Conservation (phyloP, 306 rosid species). For the Prunus mongolica region DNA sequence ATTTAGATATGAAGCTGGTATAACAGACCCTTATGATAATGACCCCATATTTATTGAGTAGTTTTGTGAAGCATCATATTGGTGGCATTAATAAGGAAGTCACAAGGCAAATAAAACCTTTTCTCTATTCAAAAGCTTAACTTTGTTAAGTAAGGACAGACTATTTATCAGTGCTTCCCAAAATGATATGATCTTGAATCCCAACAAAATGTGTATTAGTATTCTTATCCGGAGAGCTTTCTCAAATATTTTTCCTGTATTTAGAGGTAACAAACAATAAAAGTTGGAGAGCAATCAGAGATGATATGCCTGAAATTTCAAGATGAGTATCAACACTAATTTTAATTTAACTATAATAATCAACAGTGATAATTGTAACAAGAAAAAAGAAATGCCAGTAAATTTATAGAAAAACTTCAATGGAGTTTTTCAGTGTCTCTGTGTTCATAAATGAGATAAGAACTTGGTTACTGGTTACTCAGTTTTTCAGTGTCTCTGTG, state of each 20-base stretch:
- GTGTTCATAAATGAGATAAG: background rate
- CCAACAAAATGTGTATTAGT: slow-evolving; percentile 38
- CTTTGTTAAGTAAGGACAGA: too few species aligned
- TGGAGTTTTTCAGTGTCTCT: background rate
- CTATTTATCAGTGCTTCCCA: slow-evolving; percentile 39
- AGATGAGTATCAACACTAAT: slow-evolving; percentile 17
- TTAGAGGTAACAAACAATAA: slow-evolving; percentile 20
- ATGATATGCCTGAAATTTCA: slow-evolving; percentile 40
- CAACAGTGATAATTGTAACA: background rate
- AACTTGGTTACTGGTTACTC: too few species aligned
- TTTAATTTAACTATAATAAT: background rate
- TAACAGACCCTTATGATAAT: too few species aligned
- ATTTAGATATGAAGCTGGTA: too few species aligned
- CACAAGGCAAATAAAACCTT: too few species aligned
- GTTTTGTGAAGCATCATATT: too few species aligned
- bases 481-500: too few species aligned
- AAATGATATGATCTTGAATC: slow-evolving; percentile 35
- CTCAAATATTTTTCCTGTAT: slow-evolving; percentile 25
- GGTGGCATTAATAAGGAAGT: too few species aligned
- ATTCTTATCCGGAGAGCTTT: slow-evolving; percentile 40
- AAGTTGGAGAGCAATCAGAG: slow-evolving; percentile 17
- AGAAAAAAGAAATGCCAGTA: background rate
- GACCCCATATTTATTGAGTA: too few species aligned
- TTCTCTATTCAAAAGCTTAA: too few species aligned
- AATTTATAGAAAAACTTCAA: background rate